phyloP scores from a whole-genome alignment of 805 yeast species.

The Yarrowia hollandica region DNA sequence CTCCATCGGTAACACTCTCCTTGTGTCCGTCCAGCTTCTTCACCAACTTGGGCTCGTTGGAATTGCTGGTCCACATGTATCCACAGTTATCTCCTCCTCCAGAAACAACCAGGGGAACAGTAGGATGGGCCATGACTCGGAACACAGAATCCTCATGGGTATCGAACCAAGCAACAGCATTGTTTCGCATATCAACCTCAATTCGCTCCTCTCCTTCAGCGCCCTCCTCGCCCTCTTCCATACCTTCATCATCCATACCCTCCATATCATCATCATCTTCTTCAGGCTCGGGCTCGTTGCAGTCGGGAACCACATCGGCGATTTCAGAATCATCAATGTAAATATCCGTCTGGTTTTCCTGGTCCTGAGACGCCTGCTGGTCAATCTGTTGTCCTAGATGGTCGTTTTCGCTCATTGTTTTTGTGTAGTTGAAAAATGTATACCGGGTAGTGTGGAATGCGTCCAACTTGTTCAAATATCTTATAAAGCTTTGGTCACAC shows the following conservation, averaged over 20 bases:
- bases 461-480: no score
- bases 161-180: slow-evolving; percentile 87
- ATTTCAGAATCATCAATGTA: slow-evolving; percentile 17
- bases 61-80: slow-evolving; percentile 79
- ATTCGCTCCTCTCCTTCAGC: slow-evolving; percentile 38
- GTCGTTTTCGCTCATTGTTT: not conserved
- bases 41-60: slow-evolving; percentile 78
- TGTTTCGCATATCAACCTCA: slow-evolving; percentile 85
- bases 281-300: slow-evolving; percentile 15
- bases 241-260: not conserved
- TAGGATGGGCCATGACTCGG: slow-evolving; percentile 79
- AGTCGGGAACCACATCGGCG: slow-evolving; percentile 11
- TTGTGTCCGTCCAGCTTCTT: slow-evolving; percentile 76
- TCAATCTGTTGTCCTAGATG: slow-evolving; percentile 1
- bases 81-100: slow-evolving; percentile 96
- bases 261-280: slow-evolving; percentile 25
- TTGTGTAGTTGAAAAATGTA: no score
- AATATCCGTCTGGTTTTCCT: slow-evolving; percentile 4
- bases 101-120: slow-evolving; percentile 75
- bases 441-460: no score
- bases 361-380: slow-evolving; percentile 7
- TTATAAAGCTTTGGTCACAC: slow-evolving; percentile 4
- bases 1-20: slow-evolving; percentile 84
- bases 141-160: slow-evolving; percentile 85
- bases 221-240: not conserved